Evolutionary conservation across 2,329 filamentous ascomycete genomes (phyloP), one percentile per base, ranked within the genome.

Genomic region (Claviceps paspali): DNA sequence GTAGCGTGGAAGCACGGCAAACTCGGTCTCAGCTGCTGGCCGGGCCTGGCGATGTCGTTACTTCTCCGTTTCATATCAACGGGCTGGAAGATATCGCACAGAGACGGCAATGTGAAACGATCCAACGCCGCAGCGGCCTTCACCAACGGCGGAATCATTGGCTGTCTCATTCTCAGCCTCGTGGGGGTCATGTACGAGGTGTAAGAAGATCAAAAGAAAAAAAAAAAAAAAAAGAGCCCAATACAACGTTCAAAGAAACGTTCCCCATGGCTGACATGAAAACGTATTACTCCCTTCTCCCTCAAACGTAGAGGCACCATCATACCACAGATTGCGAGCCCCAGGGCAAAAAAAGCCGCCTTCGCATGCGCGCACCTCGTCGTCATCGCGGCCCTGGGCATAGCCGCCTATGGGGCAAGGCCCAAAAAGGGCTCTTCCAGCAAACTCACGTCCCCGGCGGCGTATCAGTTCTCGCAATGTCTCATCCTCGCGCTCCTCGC

Each of bases 1-100:
- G 29, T 36, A 24, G 34, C 34, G 26, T 36, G 34, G 34, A 36
- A 36, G 15, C 34, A 36, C 14, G 34, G 26, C 26, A 36, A n/a
- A 23, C 5, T 7, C 14, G 34, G 34, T 9, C 6, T 22, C 6
- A 2, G 15, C 19, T 22, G 34, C 18, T 36, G 34, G 34, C 34
- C 34, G 1, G 6, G 22, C 6, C 9, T 36, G 6, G n/a, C 4
- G 3, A 8, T 19, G 12, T 36, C 8, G 6, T 36, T 36, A 18
- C 9, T 29, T 11, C 18, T 36, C 17, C 17, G 24, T 12, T 36
- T 36, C 23, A 6, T 29, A 17, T 29, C 34, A 6, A 23, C 17
- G 6, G 18, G 26, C n/a, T 36, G 27, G 24, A 17, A 29, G 6
- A 36, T 36, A 15, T 29, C 18, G n/a, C 26, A 36, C 11, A 17